A percentile compares a stretch with the other conserved stretches of the same genome.
These are phyloP conservation scores for Pythium periplocum DNA, from an alignment of 352 stramenopile genomes.

Conservation along the genomic window DNA sequence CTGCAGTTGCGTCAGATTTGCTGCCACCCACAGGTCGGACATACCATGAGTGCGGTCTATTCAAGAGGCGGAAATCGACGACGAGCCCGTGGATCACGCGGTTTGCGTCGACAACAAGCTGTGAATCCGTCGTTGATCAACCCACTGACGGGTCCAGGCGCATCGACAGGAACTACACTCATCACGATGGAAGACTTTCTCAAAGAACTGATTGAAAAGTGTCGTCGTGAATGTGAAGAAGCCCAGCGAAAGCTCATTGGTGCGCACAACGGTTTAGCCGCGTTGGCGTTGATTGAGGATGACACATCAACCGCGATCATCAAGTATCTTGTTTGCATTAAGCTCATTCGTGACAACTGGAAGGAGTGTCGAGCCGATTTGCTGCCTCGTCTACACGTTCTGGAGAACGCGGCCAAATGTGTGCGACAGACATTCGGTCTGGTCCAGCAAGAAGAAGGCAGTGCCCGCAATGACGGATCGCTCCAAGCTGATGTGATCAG, in stretches of 20 bases:
- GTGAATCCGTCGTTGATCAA: no score
- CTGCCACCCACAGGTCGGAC: conserved; percentile 89
- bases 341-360: conserved; percentile 53
- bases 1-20: conserved; percentile 87
- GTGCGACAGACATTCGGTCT: conserved; percentile 21
- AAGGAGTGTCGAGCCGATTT: conserved; percentile 56
- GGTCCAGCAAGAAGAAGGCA: not conserved
- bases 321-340: conserved; percentile 48
- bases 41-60: conserved; percentile 17
- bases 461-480: not conserved
- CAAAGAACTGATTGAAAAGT: conserved; percentile 55
- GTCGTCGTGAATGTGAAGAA: conserved; percentile 77
- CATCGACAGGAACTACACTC: conserved; percentile 12
- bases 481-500: not conserved
- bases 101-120: no score
- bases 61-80: conserved; percentile 3
- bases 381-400: conserved; percentile 58
- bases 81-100: no score
- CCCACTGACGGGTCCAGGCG: not conserved
- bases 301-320: conserved; percentile 29
- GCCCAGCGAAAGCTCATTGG: conserved; percentile 69
- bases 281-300: conserved; percentile 31
- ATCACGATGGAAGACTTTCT: conserved; percentile 84
- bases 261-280: conserved; percentile 68
- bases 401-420: conserved; percentile 52